Conservation (phyloP, 2,329 filamentous ascomycete species). For the Coccinonectria pachysandricola region DNA sequence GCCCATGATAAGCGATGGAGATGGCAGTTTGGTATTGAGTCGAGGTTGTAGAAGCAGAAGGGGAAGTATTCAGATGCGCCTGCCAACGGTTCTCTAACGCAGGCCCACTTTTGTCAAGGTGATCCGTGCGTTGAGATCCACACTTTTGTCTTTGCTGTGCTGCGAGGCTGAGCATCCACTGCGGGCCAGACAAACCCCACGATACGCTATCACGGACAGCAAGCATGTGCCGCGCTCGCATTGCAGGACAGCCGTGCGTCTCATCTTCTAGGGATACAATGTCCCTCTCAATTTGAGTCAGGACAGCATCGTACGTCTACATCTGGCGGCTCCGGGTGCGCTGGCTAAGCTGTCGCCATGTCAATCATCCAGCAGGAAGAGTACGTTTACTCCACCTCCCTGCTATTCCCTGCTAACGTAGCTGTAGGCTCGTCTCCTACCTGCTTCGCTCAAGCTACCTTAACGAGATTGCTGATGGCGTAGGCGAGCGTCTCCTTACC, state of each 20-base stretch:
- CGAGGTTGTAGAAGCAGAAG: not conserved
- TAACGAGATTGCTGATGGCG: constrained; percentile 69
- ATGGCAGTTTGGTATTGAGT: too few species aligned
- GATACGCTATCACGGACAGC: constrained; percentile 8
- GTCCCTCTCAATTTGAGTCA: too few species aligned
- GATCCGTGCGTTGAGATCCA: constrained; percentile 10
- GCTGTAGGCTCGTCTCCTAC: constrained; percentile 63
- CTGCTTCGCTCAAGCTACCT: constrained; percentile 74
- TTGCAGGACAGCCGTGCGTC: too few species aligned
- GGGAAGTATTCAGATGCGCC: not conserved
- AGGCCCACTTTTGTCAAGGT: constrained; percentile 9
- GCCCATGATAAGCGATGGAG: constrained; percentile 48
- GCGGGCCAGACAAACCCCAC: constrained; percentile 5
- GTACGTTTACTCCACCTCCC: constrained; percentile 14
- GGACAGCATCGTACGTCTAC: too few species aligned
- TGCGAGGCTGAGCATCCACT: constrained; percentile 11
- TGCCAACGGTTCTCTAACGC: not conserved
- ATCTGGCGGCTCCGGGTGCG: too few species aligned
- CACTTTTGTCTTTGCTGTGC: constrained; percentile 5
- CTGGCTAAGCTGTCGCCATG: constrained; percentile 16
- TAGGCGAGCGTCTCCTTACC: constrained; percentile 74
- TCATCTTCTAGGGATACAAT: too few species aligned
- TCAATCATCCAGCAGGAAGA: constrained; percentile 30
- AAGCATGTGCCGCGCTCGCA: constrained; percentile 3
- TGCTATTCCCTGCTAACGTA: not conserved